These are phyloP conservation scores for Jackrogersella multiformis DNA, from an alignment of 495 filamentous ascomycete genomes.

Conservation along the genomic window DNA sequence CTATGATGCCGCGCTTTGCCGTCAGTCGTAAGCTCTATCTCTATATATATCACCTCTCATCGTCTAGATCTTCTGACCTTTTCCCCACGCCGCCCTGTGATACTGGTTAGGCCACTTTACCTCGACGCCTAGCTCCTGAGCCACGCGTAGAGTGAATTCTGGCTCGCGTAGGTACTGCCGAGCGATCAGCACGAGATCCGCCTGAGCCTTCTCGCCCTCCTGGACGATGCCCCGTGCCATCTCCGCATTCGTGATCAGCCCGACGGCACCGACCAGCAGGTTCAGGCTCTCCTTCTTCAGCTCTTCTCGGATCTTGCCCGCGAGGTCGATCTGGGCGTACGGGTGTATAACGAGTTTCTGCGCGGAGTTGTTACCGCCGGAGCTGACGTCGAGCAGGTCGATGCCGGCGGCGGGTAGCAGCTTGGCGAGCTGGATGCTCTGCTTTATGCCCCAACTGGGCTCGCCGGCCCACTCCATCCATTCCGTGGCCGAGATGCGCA, in stretches of 20 bases:
- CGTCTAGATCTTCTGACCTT: constrained; percentile 41
- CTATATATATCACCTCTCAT: neutral
- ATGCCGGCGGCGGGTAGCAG: constrained; percentile 71
- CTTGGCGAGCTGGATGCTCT: constrained; percentile 70
- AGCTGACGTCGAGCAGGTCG: constrained; percentile 79
- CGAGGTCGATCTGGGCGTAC: constrained; percentile 71
- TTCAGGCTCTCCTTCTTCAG: constrained; percentile 64
- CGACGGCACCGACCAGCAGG: constrained; percentile 76
- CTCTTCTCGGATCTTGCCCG: constrained; percentile 65
- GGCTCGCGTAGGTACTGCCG: constrained; percentile 74
- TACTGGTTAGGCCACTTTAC: constrained; percentile 68
- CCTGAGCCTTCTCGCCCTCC: constrained; percentile 57
- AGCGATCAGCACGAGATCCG: constrained; percentile 70
- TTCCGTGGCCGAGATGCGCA: constrained; percentile 76
- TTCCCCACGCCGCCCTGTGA: constrained; percentile 38
- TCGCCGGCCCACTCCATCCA: constrained; percentile 68
- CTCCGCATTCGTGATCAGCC: constrained; percentile 71
- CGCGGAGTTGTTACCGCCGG: constrained; percentile 69
- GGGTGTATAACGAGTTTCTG: constrained; percentile 66
- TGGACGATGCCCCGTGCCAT: constrained; percentile 67
- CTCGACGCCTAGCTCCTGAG: constrained; percentile 66
- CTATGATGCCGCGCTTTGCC: neutral
- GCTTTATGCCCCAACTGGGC: constrained; percentile 71
- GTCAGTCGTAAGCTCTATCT: constrained; percentile 1
- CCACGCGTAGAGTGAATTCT: constrained; percentile 70